A percentile compares a stretch with the other conserved stretches of the same genome.
These are phyloP conservation scores for Kuraishia hungarica DNA, from an alignment of 805 yeast genomes.

Conservation along the genomic window DNA sequence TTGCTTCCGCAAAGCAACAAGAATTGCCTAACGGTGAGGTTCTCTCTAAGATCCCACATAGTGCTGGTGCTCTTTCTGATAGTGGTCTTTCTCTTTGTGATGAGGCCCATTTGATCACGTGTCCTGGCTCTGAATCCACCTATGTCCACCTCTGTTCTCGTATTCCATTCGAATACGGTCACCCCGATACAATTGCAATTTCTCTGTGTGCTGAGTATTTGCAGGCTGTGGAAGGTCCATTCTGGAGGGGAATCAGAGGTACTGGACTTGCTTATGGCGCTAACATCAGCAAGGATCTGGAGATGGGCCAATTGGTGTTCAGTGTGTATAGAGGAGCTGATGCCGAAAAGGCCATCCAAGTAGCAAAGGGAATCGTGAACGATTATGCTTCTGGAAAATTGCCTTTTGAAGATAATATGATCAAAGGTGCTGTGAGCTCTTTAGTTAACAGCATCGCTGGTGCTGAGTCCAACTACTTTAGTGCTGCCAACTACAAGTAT, in stretches of 20 bases:
- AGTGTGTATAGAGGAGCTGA: conserved; percentile 80
- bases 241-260: conserved; percentile 95
- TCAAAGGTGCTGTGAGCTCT: conserved; percentile 70
- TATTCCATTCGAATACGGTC: conserved; percentile 46
- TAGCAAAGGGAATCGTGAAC: conserved; percentile 56
- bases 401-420: conserved; percentile 44
- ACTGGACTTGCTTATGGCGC: conserved; percentile 93
- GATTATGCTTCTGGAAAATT: conserved; percentile 47
- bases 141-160: conserved; percentile 52
- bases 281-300: conserved; percentile 45
- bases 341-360: conserved; percentile 48
- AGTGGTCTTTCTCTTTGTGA: conserved; percentile 44
- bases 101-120: conserved; percentile 54
- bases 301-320: conserved; percentile 59
- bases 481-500: conserved; percentile 61
- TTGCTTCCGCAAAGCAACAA: neutral
- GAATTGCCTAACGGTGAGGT: neutral
- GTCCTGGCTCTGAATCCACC: conserved; percentile 82
- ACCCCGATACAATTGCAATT: conserved; percentile 60
- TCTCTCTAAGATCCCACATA: conserved; percentile 9
- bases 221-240: conserved; percentile 90
- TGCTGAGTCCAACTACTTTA: conserved; percentile 51
- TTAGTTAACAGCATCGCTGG: conserved; percentile 68
- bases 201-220: conserved; percentile 68
- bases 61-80: conserved; percentile 38